Base-by-base conservation (phyloP, 768 basidiomycete species). In the Porphyrellus cyaneotinctus region DNA sequence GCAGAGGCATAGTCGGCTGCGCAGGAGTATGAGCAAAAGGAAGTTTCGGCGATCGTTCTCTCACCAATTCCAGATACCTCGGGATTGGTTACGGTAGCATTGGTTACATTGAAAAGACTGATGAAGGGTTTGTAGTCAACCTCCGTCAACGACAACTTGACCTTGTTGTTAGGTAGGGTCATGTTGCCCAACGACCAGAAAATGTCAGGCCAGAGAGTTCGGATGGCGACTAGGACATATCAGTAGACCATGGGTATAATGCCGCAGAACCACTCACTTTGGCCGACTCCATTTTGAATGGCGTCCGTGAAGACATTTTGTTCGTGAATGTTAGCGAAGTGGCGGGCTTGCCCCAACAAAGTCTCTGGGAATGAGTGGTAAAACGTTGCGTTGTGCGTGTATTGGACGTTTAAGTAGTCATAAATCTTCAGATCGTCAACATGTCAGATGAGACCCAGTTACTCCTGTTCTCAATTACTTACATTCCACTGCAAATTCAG, bases 101-200 rank as follows among this genome's bases (percentile, higher is more conserved):
- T 87, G 17, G 87, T 85, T 66, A 87, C 81, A 57, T 83, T 81
- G 78, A 95, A 87, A 66, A 94, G 72, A 31, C 88, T 89, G 63
- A 93, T 85, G 77, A 94, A 90, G 12, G 91, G 85, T 71, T 93
- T 91, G 75, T 93, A 93, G 56, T 89, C 87, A 8, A 85, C 81
- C 71, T 86, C 81, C 55, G 87, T 78, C 60, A 91, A 70, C 63
- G 85, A 78, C 66, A 94, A 75, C 65, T 89, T 85, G 50, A 93
- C 79, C 30, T 84, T 84, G 70, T 89, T 86, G 56, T 75, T 78
- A 56, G 84, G 77, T 72, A 82, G 82, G 15, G 86, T 81, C 72
- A 95, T 86, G 63, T 83, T 84, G 60, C 88, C 81, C 54, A 94
- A 76, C 20, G 86, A 81, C 54, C 69, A 75, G 54, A 92, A 74